Evolutionary conservation across 1,284 basidiomycete species (phyloP).

Genomic region (Cutaneotrichosporon spelunceum): DNA sequence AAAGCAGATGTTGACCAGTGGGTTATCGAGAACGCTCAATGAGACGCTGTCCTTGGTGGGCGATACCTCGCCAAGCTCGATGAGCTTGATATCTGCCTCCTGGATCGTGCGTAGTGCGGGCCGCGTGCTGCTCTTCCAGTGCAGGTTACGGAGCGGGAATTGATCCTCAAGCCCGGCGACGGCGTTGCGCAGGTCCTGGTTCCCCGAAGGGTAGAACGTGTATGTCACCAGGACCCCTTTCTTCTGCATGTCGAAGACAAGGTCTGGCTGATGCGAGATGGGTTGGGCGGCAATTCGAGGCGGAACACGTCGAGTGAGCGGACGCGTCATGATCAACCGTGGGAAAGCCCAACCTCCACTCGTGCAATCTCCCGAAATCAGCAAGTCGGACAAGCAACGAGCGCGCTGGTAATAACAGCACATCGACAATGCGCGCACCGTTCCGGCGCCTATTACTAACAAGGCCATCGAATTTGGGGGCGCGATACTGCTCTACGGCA

Average conservation of each 20-base stretch:
- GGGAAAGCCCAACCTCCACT: slow-evolving; percentile 6
- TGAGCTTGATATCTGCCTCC: slow-evolving; percentile 71
- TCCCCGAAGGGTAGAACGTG: slow-evolving; percentile 40
- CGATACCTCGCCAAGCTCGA: slow-evolving; percentile 63
- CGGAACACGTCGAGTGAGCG: neutral
- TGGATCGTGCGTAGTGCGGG: slow-evolving; percentile 78
- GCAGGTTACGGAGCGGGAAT: slow-evolving; percentile 78
- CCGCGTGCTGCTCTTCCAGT: slow-evolving; percentile 76
- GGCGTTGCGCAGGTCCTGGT: slow-evolving; percentile 55
- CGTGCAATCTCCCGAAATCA: neutral
- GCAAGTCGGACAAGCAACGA: neutral
- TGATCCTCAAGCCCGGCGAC: slow-evolving; percentile 65
- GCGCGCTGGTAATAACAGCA: neutral
- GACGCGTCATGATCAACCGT: slow-evolving; percentile 3
- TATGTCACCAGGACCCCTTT: slow-evolving; percentile 43
- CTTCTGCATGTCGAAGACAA: slow-evolving; percentile 21
- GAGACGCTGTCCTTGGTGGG: slow-evolving; percentile 51
- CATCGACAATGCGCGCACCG: neutral
- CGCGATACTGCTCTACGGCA: neutral
- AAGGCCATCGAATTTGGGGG: neutral
- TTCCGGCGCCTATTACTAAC: neutral
- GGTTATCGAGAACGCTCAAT: slow-evolving; percentile 74
- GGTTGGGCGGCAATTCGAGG: neutral
- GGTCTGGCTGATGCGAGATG: neutral
- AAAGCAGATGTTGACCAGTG: slow-evolving; percentile 78